Conservation (phyloP, 768 basidiomycete species). For the Russula abietina region DNA sequence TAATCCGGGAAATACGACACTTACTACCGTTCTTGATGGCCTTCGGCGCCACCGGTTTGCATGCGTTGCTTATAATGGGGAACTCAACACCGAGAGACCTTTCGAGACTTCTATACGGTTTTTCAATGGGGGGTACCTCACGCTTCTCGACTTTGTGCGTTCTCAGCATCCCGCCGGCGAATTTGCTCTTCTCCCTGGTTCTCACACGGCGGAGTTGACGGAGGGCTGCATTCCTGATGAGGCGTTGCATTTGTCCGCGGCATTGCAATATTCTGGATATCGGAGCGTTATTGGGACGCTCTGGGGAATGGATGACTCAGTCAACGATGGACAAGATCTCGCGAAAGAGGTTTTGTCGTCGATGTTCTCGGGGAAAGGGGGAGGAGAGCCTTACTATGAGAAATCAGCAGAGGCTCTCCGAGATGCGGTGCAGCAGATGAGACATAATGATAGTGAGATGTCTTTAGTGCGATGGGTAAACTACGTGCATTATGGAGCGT, state of each 20-base stretch:
- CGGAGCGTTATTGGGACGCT: not conserved
- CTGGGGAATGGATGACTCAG: not conserved
- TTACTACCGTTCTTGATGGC: not conserved
- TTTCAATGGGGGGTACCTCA: not conserved
- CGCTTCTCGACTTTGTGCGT: slow-evolving; percentile 1
- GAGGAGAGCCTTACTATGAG: not conserved
- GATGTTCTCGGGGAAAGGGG: not conserved
- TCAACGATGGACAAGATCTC: not conserved
- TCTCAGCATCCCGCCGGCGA: slow-evolving; percentile 11
- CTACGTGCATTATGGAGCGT: slow-evolving; percentile 15
- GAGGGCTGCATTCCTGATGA: slow-evolving; percentile 8
- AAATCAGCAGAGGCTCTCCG: not conserved
- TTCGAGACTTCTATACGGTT: slow-evolving; percentile 2
- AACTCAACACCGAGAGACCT: not conserved
- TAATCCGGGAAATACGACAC: not conserved
- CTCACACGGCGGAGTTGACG: slow-evolving; percentile 5
- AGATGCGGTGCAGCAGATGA: not conserved
- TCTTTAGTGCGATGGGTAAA: slow-evolving; percentile 8
- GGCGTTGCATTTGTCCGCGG: slow-evolving; percentile 17
- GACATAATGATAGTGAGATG: not conserved
- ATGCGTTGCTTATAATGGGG: not conserved
- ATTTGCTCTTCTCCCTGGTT: slow-evolving; percentile 13
- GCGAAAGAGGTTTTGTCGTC: not conserved
- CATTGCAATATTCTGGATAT: not conserved
- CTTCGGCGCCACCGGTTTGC: not conserved